Conservation (phyloP, 495 filamentous ascomycete species). For the Cairneyella variabilis region DNA sequence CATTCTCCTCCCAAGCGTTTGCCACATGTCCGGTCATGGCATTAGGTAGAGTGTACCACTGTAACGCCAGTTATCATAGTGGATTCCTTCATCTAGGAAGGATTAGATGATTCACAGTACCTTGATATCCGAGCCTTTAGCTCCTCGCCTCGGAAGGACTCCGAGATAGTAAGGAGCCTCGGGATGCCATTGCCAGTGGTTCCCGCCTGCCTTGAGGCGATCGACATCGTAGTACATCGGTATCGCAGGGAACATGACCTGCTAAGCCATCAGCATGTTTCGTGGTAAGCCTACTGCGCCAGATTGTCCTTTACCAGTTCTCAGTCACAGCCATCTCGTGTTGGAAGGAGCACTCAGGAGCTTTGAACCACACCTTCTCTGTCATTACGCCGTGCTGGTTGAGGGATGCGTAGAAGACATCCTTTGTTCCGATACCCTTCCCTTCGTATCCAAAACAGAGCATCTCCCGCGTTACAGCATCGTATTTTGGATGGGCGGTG, state of each 20-base stretch:
- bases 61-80: background rate
- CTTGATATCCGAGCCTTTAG: slow-evolving; percentile 23
- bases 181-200: slow-evolving; percentile 32
- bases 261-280: background rate
- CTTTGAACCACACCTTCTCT: slow-evolving; percentile 27
- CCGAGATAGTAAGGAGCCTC: slow-evolving; percentile 28
- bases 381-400: slow-evolving; percentile 18
- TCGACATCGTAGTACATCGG: no score
- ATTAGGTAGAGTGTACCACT: slow-evolving; percentile 30
- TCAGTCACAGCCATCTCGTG: slow-evolving; percentile 34
- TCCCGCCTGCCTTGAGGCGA: slow-evolving; percentile 28
- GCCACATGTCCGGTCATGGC: slow-evolving; percentile 27
- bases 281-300: no score
- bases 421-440: slow-evolving; percentile 28
- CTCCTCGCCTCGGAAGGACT: slow-evolving; percentile 28
- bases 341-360: slow-evolving; percentile 29
- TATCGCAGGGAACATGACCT: slow-evolving; percentile 28
- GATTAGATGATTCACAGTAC: no score
- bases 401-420: slow-evolving; percentile 27
- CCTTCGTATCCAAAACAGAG: slow-evolving; percentile 33
- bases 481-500: slow-evolving; percentile 58
- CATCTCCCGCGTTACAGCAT: slow-evolving; percentile 50
- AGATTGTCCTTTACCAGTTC: slow-evolving; percentile 22
- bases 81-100: no score
- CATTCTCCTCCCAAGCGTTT: slow-evolving; percentile 29